These are phyloP conservation scores for Alternaria alternata DNA, from an alignment of 2,329 filamentous ascomycete genomes.

Conservation along the genomic window DNA sequence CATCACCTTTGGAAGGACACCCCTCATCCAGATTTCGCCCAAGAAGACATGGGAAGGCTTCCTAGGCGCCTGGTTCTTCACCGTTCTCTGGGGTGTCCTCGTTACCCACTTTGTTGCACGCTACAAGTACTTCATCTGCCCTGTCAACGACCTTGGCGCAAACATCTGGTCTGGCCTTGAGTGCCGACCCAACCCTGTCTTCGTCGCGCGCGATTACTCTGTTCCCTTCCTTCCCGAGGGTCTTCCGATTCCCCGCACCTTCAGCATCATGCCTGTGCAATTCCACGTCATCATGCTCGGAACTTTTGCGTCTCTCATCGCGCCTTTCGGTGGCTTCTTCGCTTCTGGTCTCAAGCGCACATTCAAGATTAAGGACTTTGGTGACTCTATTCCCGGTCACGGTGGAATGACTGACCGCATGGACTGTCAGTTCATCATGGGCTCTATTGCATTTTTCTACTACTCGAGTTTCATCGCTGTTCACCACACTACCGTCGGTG, in stretches of 20 bases:
- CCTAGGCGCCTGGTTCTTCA: constrained; percentile 95
- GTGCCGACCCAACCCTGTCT: constrained; percentile 91
- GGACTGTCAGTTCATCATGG: constrained; percentile 99
- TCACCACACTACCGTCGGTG: constrained; percentile 83
- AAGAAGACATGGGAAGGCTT: constrained; percentile 99
- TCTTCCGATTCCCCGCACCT: constrained; percentile 69
- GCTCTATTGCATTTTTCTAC: constrained; percentile 97
- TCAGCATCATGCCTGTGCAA: constrained; percentile 87
- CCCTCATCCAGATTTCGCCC: constrained; percentile 95
- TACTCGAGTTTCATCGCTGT: constrained; percentile 96
- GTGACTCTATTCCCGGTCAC: constrained; percentile 95
- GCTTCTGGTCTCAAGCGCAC: constrained; percentile 96
- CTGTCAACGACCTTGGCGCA: constrained; percentile 93
- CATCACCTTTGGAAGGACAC: constrained; percentile 94
- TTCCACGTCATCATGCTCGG: constrained; percentile 90
- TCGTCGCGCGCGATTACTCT: constrained; percentile 77
- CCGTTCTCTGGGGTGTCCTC: constrained; percentile 81
- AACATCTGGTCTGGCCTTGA: constrained; percentile 91
- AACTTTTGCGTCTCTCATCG: constrained; percentile 94
- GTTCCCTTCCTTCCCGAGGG: constrained; percentile 61
- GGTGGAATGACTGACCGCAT: constrained; percentile 98
- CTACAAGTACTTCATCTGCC: constrained; percentile 98
- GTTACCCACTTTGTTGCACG: constrained; percentile 86
- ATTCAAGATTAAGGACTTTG: constrained; percentile 99
- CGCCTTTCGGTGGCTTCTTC: constrained; percentile 98